A percentile compares a stretch with the other conserved stretches of the same genome.
phyloP scores from a whole-genome alignment of 192 early-diverging fungal genomes.

The Dissophora ornata region DNA sequence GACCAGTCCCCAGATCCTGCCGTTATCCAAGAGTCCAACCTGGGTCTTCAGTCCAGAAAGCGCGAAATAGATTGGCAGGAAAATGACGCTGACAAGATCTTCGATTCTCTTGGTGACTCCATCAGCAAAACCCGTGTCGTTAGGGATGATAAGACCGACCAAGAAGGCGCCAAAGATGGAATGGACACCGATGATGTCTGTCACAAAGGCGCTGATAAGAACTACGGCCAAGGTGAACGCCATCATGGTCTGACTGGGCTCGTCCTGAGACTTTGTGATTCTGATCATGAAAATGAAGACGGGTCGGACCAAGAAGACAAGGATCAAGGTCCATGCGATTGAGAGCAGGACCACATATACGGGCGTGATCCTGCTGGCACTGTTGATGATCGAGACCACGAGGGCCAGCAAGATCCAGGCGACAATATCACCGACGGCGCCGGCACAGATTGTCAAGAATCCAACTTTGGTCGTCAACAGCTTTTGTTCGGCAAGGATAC shows the following conservation, averaged over 20 bases:
- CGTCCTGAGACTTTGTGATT: conserved; percentile 60
- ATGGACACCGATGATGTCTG: conserved; percentile 89
- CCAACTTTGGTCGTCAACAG: conserved; percentile 85
- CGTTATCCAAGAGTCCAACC: conserved; percentile 78
- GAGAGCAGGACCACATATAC: conserved; percentile 85
- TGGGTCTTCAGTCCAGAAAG: conserved; percentile 93
- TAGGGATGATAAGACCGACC: conserved; percentile 87
- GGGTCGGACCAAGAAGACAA: conserved; percentile 77
- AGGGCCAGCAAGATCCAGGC: conserved; percentile 88
- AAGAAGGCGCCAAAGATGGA: conserved; percentile 95
- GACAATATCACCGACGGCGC: conserved; percentile 86
- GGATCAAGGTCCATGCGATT: conserved; percentile 75
- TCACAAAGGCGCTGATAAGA: conserved; percentile 81
- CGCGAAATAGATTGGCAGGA: conserved; percentile 95
- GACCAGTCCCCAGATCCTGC: conserved; percentile 79
- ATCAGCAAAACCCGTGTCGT: conserved; percentile 88
- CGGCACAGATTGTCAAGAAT: conserved; percentile 84
- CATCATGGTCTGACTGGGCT: conserved; percentile 70
- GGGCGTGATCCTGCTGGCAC: conserved; percentile 72
- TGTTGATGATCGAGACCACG: conserved; percentile 88
- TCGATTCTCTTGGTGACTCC: conserved; percentile 93
- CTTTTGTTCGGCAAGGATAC: conserved; percentile 91
- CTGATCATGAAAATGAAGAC: conserved; percentile 64
- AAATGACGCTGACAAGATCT: conserved; percentile 86
- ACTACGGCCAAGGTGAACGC: conserved; percentile 80